Percentiles rank a stretch among this genome's conserved stretches.
phyloP scores from a whole-genome alignment of 495 filamentous ascomycete genomes.

The Evernia prunastri region DNA sequence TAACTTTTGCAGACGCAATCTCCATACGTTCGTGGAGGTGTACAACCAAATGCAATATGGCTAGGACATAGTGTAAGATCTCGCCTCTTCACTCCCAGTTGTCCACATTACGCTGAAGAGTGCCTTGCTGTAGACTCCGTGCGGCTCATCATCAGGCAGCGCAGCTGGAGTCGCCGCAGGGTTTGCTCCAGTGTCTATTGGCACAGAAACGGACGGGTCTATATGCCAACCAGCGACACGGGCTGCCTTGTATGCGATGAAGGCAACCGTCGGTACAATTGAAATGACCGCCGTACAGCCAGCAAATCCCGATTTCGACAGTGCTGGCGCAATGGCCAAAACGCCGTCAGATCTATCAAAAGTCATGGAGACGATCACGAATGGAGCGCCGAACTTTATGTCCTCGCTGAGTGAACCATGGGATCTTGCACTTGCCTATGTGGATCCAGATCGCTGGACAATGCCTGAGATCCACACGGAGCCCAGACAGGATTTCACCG shows the following conservation, averaged over 20 bases:
- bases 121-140: conserved; percentile 29
- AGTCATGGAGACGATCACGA: conserved; percentile 6
- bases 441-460: conserved; percentile 4
- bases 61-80: conserved; percentile 33
- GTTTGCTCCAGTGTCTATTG: conserved; percentile 39
- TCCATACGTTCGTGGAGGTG: conserved; percentile 36
- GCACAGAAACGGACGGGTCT: conserved; percentile 45
- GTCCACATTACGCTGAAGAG: background rate
- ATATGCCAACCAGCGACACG: conserved; percentile 36
- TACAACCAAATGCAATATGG: conserved; percentile 33
- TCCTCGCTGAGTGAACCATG: conserved; percentile 5
- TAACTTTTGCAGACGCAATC: conserved; percentile 37
- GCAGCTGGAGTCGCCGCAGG: conserved; percentile 42
- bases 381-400: background rate
- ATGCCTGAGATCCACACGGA: conserved; percentile 2
- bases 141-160: conserved; percentile 46
- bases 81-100: background rate
- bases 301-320: conserved; percentile 4
- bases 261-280: conserved; percentile 28
- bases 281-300: background rate
- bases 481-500: background rate
- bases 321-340: conserved; percentile 9
- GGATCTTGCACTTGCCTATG: conserved; percentile 10
- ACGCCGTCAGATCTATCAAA: conserved; percentile 5
- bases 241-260: conserved; percentile 40